These are phyloP conservation scores for Ophiostoma sp. DNA, from an alignment of 2,329 filamentous ascomycete genomes.

Conservation along the genomic window DNA sequence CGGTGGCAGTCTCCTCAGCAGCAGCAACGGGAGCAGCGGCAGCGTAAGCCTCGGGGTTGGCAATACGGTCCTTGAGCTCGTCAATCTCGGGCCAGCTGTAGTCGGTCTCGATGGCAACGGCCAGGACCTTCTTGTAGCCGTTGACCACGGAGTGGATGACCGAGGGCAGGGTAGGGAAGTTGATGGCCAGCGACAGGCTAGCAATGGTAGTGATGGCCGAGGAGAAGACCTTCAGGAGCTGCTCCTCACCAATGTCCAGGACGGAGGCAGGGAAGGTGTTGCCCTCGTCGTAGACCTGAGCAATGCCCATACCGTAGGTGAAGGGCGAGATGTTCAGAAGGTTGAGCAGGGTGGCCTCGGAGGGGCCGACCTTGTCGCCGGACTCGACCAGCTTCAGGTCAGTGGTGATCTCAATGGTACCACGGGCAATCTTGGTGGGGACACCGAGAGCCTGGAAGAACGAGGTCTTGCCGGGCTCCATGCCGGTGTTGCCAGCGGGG, in stretches of 20 bases:
- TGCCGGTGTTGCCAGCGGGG: conserved; percentile 98
- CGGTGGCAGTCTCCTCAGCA: conserved; percentile 51
- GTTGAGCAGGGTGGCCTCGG: conserved; percentile 98
- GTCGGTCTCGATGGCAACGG: conserved; percentile 85
- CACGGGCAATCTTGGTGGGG: conserved; percentile 99
- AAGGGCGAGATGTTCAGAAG: conserved; percentile 99
- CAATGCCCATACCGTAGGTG: conserved; percentile 96
- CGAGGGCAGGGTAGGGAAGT: conserved; percentile 94
- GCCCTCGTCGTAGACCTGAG: conserved; percentile 96
- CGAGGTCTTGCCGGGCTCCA: conserved; percentile 99
- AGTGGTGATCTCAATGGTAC: conserved; percentile 99
- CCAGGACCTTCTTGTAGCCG: conserved; percentile 92
- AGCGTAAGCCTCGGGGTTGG: conserved; percentile 96
- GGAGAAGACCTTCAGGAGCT: conserved; percentile 80
- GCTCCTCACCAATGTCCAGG: conserved; percentile 89
- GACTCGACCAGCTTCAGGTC: conserved; percentile 98
- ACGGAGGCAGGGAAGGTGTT: conserved; percentile 83
- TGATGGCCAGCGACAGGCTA: conserved; percentile 81
- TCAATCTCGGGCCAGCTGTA: conserved; percentile 93
- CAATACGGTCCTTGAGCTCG: conserved; percentile 98
- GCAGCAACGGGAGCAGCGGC: conserved; percentile 67
- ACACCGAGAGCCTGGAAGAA: conserved; percentile 99
- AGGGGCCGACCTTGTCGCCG: conserved; percentile 90
- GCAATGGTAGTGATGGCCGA: conserved; percentile 81
- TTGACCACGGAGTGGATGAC: conserved; percentile 96